Base-by-base conservation (phyloP, 1,139 yeast species). In the Suhomyces terraborum region DNA sequence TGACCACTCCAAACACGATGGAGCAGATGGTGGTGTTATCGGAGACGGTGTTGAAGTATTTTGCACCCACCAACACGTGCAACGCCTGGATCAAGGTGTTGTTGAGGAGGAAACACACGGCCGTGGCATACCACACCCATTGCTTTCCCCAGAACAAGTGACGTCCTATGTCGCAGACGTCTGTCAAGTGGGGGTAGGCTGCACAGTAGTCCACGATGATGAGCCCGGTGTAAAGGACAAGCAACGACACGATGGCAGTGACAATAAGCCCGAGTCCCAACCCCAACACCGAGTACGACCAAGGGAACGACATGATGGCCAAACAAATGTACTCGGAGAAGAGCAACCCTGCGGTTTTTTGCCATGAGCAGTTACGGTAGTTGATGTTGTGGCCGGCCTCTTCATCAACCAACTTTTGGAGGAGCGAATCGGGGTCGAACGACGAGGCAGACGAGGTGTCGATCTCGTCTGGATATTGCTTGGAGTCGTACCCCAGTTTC, bases 291-390 rank as follows among this genome's bases (percentile, higher is more conserved):
- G 82, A 75, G 52, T 75, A 80, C 6, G 83, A 75, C 82, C 83
- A 77, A 0, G 85, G 85, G 54, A 80, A 80, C 14, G 82, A 76
- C 77, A 80, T 71, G 45, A 79, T 78, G 8, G 84, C 84, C 46
- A 80, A 64, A 51, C 83, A 79, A 27, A 79, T 77, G 57, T 80
- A 80, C 55, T 80, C 84, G 4, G 82, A 75, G 46, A 79, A 76
- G 40, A 80, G 60, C 32, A 80, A 64, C 6, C 81, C 82, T 0
- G 83, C 79, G 0, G 84, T 77, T 48, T 69, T 74, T 46, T 71
- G 75, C 82, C 83, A 77, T 21, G 82, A 73, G 48, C 82, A 77
- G 32, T 75, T 64, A 40, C 77, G 59, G 49, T 76, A 78, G 57
- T 77, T 69, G 58, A 77, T 76, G 52, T 41, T 45, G 41, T 56